phyloP scores from a whole-genome alignment of 2,329 filamentous ascomycete species.

The Blastomyces parvus region DNA sequence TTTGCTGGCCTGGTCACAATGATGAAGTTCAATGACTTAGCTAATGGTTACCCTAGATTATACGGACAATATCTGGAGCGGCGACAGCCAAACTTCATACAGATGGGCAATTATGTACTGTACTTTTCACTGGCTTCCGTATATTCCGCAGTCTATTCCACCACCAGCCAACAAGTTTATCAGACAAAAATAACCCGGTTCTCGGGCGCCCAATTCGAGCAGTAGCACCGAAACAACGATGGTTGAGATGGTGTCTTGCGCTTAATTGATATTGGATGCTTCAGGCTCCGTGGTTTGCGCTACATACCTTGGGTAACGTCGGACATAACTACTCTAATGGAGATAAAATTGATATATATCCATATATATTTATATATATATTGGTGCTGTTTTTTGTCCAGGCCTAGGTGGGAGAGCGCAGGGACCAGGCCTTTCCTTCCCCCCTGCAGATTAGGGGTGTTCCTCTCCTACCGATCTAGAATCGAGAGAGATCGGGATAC shows the following conservation, averaged over 20 bases:
- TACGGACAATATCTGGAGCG: neutral
- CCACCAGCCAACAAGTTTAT: neutral
- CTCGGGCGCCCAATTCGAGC: neutral
- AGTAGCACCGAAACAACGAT: neutral
- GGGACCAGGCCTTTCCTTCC: neutral
- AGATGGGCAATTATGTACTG: neutral
- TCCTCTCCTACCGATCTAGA: neutral
- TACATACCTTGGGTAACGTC: neutral
- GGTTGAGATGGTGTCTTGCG: neutral
- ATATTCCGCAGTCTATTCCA: neutral
- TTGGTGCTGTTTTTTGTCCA: neutral
- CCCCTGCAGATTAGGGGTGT: neutral
- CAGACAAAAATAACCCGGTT: neutral
- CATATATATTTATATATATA: neutral
- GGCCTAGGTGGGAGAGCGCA: neutral
- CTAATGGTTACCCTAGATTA: too few species aligned
- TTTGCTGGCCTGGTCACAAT: neutral
- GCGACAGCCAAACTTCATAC: too few species aligned
- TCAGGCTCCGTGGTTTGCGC: neutral
- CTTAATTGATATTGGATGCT: constrained; percentile 4
- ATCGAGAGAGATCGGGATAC: neutral
- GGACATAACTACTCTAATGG: neutral
- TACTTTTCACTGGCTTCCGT: neutral
- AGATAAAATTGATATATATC: neutral
- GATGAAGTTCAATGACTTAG: neutral